Evolutionary conservation across 495 filamentous ascomycete species (phyloP).

Genomic region (Neurospora tetraspora): DNA sequence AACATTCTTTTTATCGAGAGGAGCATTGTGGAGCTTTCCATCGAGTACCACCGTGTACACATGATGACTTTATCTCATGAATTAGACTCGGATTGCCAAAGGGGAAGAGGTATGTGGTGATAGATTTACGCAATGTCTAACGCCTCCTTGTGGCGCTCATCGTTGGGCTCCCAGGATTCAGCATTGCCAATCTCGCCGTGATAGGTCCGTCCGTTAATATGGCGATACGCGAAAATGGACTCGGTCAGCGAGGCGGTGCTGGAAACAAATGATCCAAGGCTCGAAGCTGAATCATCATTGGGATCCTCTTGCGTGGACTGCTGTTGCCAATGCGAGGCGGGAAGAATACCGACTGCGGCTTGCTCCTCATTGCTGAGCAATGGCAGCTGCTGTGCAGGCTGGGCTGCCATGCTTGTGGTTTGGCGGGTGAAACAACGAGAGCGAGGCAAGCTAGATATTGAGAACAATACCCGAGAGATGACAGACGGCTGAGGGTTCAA

Average conservation of each 20-base stretch:
- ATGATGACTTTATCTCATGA: slow-evolving; percentile 10
- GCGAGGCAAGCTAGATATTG: neutral
- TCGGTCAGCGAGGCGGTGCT: slow-evolving; percentile 24
- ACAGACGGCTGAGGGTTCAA: neutral
- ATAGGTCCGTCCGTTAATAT: slow-evolving; percentile 17
- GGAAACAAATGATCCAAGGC: neutral
- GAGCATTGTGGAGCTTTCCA: slow-evolving; percentile 45
- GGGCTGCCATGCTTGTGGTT: neutral
- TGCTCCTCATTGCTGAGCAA: neutral
- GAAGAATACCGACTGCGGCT: neutral
- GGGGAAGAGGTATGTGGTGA: neutral
- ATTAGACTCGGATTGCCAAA: neutral
- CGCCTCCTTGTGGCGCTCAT: slow-evolving; percentile 12
- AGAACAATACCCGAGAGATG: neutral
- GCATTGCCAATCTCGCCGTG: slow-evolving; percentile 10
- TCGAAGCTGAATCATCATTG: neutral
- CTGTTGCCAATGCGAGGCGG: neutral
- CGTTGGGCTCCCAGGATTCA: slow-evolving; percentile 16
- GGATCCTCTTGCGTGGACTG: neutral
- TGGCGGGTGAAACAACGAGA: neutral
- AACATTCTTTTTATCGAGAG: slow-evolving; percentile 15
- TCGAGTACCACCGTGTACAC: slow-evolving; percentile 25
- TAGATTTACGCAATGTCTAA: slow-evolving; percentile 22
- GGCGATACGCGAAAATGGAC: slow-evolving; percentile 23
- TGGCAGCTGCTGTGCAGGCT: neutral